Percentiles rank a stretch among this genome's conserved stretches.
Conservation (phyloP, 768 basidiomycete genomes). For the Russula foetens region DNA sequence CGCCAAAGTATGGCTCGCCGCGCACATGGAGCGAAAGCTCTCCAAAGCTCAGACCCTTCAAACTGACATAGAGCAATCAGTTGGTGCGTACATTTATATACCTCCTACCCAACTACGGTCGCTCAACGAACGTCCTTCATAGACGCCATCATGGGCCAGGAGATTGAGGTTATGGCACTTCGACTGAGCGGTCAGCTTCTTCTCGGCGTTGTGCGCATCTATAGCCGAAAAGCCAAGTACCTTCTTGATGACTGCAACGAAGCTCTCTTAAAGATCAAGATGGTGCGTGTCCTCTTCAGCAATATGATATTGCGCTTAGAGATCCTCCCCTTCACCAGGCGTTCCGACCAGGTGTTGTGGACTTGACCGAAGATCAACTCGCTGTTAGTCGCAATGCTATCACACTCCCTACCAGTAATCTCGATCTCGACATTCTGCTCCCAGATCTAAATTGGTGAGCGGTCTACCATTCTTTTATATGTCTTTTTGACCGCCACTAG, state of each 20-base stretch:
- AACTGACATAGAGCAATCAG: constrained; percentile 91
- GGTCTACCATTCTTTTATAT: constrained; percentile 2
- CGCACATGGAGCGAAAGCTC: constrained; percentile 97
- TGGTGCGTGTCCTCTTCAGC: constrained; percentile 41
- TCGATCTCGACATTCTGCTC: constrained; percentile 73
- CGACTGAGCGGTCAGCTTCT: constrained; percentile 95
- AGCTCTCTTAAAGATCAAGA: constrained; percentile 89
- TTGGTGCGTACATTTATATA: constrained; percentile 47
- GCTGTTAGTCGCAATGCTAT: constrained; percentile 82
- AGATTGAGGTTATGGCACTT: constrained; percentile 88
- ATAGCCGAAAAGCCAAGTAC: constrained; percentile 96
- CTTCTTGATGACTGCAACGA: constrained; percentile 97
- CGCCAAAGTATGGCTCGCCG: constrained; percentile 97
- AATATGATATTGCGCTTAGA: not conserved
- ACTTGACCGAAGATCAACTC: constrained; percentile 92
- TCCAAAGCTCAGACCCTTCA: constrained; percentile 92
- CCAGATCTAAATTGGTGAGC: constrained; percentile 75
- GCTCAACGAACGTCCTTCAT: not conserved
- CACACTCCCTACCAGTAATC: constrained; percentile 67
- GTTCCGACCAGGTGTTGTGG: constrained; percentile 90
- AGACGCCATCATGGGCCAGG: constrained; percentile 93
- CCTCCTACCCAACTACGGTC: not conserved
- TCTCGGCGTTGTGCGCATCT: constrained; percentile 94
- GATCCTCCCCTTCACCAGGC: constrained; percentile 48
- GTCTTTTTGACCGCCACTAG: constrained; percentile 31